phyloP scores from a whole-genome alignment of 169 alveolate genomes.

The Perkinsus olseni region DNA sequence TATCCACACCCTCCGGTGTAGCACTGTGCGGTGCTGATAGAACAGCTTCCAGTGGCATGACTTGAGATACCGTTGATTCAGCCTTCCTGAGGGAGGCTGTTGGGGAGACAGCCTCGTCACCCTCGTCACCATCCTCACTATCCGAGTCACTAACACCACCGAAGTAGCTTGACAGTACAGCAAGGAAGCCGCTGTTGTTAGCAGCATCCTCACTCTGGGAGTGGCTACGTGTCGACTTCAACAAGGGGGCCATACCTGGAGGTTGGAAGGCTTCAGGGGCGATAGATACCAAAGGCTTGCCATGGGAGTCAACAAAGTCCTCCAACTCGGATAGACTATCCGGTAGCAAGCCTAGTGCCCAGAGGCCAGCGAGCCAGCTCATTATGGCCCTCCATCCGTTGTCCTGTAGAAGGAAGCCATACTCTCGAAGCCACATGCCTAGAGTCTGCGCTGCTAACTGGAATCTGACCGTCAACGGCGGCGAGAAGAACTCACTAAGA shows the following conservation, averaged over 20 bases:
- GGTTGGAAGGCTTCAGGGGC: neutral
- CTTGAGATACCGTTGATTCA: neutral
- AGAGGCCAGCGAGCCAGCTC: conserved; percentile 22
- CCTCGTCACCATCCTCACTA: neutral
- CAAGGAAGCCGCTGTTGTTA: neutral
- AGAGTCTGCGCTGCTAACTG: conserved; percentile 22
- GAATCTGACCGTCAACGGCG: conserved; percentile 8
- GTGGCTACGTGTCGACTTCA: neutral
- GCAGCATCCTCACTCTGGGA: neutral
- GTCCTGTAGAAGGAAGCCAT: conserved; percentile 18
- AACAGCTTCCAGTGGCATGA: neutral
- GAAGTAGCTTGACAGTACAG: neutral
- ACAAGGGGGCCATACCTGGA: neutral
- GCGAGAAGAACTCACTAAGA: conserved; percentile 17
- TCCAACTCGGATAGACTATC: conserved; percentile 19
- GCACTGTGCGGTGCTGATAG: neutral
- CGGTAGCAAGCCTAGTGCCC: conserved; percentile 27
- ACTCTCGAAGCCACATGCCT: conserved; percentile 15
- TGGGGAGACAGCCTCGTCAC: neutral
- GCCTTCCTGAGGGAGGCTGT: neutral
- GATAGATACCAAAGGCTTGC: conserved; percentile 17
- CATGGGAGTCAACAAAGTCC: conserved; percentile 24
- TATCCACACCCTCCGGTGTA: neutral
- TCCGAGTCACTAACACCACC: neutral
- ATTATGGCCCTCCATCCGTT: conserved; percentile 35